A percentile compares a stretch with the other conserved stretches of the same genome.
phyloP scores from a whole-genome alignment of 352 stramenopile genomes.

The Phytophthora multivora region DNA sequence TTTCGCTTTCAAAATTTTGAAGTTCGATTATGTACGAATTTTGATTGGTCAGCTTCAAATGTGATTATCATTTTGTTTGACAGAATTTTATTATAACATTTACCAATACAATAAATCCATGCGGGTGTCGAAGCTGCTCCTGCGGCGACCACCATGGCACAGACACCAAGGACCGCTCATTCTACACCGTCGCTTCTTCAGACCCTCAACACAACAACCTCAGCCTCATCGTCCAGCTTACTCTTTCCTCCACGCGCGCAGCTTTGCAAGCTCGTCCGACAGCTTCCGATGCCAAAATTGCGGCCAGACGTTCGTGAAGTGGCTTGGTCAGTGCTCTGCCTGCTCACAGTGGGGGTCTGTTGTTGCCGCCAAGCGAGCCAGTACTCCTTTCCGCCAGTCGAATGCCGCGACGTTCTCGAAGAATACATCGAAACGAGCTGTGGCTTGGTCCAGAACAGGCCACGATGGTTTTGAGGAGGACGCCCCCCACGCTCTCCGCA shows the following conservation, averaged over 20 bases:
- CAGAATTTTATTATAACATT: too few relatives aligned
- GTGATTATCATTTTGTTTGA: too few relatives aligned
- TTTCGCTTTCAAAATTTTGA: too few relatives aligned
- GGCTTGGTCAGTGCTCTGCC: constrained; percentile 84
- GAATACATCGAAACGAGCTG: constrained; percentile 32
- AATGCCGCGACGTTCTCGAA: constrained; percentile 61
- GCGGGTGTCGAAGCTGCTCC: background rate
- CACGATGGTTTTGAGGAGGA: constrained; percentile 24
- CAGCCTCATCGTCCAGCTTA: background rate
- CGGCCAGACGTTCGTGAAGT: constrained; percentile 76
- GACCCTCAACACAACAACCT: background rate
- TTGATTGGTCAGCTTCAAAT: too few relatives aligned
- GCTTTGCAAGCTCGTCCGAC: constrained; percentile 28
- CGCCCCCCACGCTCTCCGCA: constrained; percentile 45
- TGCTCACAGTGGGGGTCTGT: constrained; percentile 93
- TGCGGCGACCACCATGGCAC: background rate
- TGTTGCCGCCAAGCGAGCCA: constrained; percentile 45
- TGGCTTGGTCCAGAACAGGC: constrained; percentile 41
- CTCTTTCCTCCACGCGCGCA: constrained; percentile 1
- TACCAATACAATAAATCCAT: background rate
- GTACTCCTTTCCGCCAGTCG: constrained; percentile 60
- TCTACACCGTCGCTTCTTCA: background rate
- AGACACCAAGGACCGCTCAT: too few relatives aligned
- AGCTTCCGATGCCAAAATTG: constrained; percentile 62
- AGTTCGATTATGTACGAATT: too few relatives aligned